These are phyloP conservation scores for Leccinum rimulosum DNA, from an alignment of 768 basidiomycete genomes.

Conservation along the genomic window DNA sequence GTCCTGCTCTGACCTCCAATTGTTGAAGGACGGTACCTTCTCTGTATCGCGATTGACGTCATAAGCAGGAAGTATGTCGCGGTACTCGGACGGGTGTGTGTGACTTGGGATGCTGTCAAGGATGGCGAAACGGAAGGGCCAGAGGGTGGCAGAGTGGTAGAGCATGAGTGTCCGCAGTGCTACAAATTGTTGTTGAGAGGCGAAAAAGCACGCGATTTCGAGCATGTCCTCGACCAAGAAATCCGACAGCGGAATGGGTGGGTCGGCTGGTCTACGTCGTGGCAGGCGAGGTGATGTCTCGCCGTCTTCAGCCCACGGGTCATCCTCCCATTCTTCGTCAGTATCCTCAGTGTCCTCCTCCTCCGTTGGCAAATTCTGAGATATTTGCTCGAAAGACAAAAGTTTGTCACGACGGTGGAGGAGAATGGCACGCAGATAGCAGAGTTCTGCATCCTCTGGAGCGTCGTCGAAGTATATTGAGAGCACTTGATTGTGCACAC, in stretches of 20 bases:
- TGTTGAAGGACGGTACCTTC: constrained; percentile 23
- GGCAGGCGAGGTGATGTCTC: constrained; percentile 26
- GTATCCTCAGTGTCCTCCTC: constrained; percentile 30
- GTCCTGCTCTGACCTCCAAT: constrained; percentile 56
- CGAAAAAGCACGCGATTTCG: constrained; percentile 61
- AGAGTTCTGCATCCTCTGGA: constrained; percentile 64
- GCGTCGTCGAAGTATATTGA: constrained; percentile 52
- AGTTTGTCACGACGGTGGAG: constrained; percentile 66
- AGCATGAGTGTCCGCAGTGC: constrained; percentile 57
- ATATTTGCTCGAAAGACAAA: constrained; percentile 69
- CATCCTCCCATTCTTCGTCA: constrained; percentile 49
- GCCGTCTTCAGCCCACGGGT: constrained; percentile 63
- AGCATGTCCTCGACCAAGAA: constrained; percentile 65
- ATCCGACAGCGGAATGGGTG: constrained; percentile 51
- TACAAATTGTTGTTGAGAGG: constrained; percentile 55
- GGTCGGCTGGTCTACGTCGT: constrained; percentile 27
- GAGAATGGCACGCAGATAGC: constrained; percentile 63
- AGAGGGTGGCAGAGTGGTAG: constrained; percentile 56
- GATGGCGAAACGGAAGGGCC: constrained; percentile 67
- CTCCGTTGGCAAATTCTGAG: constrained; percentile 36
- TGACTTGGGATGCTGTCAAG: constrained; percentile 76
- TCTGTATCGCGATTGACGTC: constrained; percentile 51
- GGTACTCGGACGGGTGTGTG: constrained; percentile 59
- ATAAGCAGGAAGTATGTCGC: constrained; percentile 59
- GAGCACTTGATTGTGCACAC: constrained; percentile 29